A percentile compares a stretch with the other conserved stretches of the same genome.
Evolutionary conservation across 805 yeast species (phyloP).

Genomic region (Kurtzmaniella fragi): DNA sequence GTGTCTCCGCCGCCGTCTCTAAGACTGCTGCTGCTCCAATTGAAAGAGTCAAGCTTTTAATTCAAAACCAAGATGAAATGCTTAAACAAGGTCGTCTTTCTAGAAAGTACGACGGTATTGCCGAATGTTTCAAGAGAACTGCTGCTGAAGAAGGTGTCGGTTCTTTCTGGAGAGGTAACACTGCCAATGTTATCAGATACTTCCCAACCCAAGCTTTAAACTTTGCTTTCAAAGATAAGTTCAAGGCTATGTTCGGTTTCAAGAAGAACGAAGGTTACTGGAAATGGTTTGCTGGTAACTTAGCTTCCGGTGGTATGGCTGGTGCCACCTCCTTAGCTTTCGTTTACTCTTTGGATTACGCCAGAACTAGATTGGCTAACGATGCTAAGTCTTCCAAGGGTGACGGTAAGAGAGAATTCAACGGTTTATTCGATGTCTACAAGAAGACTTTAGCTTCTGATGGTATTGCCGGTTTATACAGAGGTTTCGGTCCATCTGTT

Average conservation of each 20-base stretch:
- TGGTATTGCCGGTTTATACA: slow-evolving; percentile 97
- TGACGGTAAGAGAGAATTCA: slow-evolving; percentile 91
- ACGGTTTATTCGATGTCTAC: slow-evolving; percentile 95
- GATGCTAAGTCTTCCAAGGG: slow-evolving; percentile 90
- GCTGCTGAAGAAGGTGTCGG: slow-evolving; percentile 87
- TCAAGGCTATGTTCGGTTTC: slow-evolving; percentile 94
- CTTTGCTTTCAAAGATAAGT: slow-evolving; percentile 97
- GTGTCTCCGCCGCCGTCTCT: slow-evolving; percentile 98
- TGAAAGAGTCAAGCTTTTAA: slow-evolving; percentile 93
- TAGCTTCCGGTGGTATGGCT: slow-evolving; percentile 98
- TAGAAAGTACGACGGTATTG: slow-evolving; percentile 82
- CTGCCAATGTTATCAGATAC: slow-evolving; percentile 97
- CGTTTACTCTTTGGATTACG: slow-evolving; percentile 96
- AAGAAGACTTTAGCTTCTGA: slow-evolving; percentile 91
- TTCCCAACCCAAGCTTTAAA: slow-evolving; percentile 99
- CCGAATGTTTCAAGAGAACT: slow-evolving; percentile 92
- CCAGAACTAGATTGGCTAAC: slow-evolving; percentile 98
- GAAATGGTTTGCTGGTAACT: slow-evolving; percentile 95
- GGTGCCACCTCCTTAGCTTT: slow-evolving; percentile 93
- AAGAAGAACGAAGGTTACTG: slow-evolving; percentile 93
- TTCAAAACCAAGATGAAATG: slow-evolving; percentile 98
- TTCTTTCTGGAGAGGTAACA: slow-evolving; percentile 99
- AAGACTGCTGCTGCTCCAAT: slow-evolving; percentile 98
- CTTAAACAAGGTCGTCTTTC: slow-evolving; percentile 94
- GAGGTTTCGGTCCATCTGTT: slow-evolving; percentile 99